Evolutionary conservation across 1,139 yeast species (phyloP), one percentile per base, ranked within the genome.

Genomic region (Casaregolazyma lundiana): DNA sequence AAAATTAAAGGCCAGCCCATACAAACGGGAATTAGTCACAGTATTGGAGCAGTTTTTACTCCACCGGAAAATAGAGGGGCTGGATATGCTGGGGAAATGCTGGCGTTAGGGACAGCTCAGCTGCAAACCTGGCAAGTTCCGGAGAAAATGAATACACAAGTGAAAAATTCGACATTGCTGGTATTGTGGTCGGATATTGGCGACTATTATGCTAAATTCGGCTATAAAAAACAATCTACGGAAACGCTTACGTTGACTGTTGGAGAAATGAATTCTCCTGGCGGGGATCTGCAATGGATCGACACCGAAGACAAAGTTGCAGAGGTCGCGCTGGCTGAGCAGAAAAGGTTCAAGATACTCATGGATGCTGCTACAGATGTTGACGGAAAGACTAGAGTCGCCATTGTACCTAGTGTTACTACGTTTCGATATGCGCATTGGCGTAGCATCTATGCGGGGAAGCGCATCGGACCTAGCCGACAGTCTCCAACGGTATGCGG

Each of bases 181-280:
- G 76, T 73, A 48, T 69, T 84, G 50, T 84, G 84, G 70, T 81
- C 89, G 30, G 94, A 84, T 58, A 75, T 85, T 35, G 90, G 88
- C 4, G 80, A 79, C 48, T 84, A 77, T 62, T 84, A 84, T 61
- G 62, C 69, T 30, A 68, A 70, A 48, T 71, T 75, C 55, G 94
- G 87, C 1, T 84, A 80, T 62, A 65, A 68, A 37, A 73, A 49
- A 40, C 50, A 52, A n/a, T 53, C 51, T 21, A 37, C 66, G 15
- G 43, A 51, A 6, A 63, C 59, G 48, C 41, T 61, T 19, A 46
- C 44, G 36, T 43, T 60, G 41, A 51, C 67, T 13, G 48, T 37
- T 6, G 35, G 37, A 13, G 30, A 34, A 8, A 34, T 26, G 8
- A 18, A 13, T 8, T 17, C 30, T n/a, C 32, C n/a, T n/a, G 38